Evolutionary conservation across 2,329 filamentous ascomycete genomes (phyloP).

Genomic region (Fusarium pininemorale): DNA sequence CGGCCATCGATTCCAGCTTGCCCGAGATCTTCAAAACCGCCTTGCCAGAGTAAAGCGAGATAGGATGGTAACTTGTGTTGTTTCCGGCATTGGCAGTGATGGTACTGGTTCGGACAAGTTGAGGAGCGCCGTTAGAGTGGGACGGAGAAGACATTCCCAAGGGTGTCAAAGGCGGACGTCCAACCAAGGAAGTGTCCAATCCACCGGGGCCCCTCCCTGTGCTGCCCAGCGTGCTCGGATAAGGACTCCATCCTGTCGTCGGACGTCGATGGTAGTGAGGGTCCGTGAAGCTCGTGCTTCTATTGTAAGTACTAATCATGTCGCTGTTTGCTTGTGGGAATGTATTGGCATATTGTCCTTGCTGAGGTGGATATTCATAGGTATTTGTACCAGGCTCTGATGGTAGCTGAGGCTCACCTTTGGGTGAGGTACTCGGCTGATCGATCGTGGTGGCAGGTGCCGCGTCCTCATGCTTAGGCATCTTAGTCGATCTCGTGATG

Average conservation of each 20-base stretch:
- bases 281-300: constrained; percentile 61
- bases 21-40: constrained; percentile 86
- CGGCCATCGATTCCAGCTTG: constrained; percentile 84
- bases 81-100: constrained; percentile 51
- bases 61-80: constrained; percentile 73
- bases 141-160: constrained; percentile 58
- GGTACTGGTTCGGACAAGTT: constrained; percentile 66
- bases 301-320: constrained; percentile 64
- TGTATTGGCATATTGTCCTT: constrained; percentile 50
- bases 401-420: constrained; percentile 52
- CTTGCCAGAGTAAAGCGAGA: constrained; percentile 84
- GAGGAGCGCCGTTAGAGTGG: constrained; percentile 49
- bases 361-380: constrained; percentile 58
- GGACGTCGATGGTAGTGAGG: constrained; percentile 55
- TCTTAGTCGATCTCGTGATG: constrained; percentile 51
- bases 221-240: constrained; percentile 52
- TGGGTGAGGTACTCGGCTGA: constrained; percentile 54
- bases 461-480: constrained; percentile 49
- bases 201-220: constrained; percentile 55
- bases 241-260: constrained; percentile 54
- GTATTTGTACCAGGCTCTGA: constrained; percentile 55
- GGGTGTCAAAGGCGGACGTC: constrained; percentile 57
- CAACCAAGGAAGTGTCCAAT: constrained; percentile 54
- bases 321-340: constrained; percentile 57
- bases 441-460: constrained; percentile 49